Evolutionary conservation across 768 basidiomycete genomes (phyloP).

Genomic region (Chalciporus pseudorubinellus): DNA sequence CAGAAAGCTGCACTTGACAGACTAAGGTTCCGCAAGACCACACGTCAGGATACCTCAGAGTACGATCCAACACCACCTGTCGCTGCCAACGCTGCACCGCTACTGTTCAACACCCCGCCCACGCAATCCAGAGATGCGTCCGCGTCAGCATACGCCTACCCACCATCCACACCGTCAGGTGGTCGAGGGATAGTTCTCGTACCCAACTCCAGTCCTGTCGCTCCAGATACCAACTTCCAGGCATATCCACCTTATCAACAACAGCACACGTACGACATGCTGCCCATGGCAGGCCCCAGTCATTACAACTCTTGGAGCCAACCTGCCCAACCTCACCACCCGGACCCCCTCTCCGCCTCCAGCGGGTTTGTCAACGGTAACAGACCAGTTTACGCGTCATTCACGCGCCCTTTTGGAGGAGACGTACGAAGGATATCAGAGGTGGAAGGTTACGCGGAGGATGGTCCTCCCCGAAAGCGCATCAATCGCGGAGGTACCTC

Average conservation of each 20-base stretch:
- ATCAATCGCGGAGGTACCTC: conserved; percentile 51
- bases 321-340: conserved; percentile 29
- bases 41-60: conserved; percentile 30
- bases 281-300: conserved; percentile 38
- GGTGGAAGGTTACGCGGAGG: conserved; percentile 42
- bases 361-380: conserved; percentile 53
- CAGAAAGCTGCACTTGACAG: conserved; percentile 45
- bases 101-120: conserved; percentile 39
- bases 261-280: conserved; percentile 41
- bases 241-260: conserved; percentile 41
- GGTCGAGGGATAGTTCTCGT: conserved; percentile 60
- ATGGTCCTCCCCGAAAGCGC: conserved; percentile 72
- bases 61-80: conserved; percentile 46
- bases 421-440: conserved; percentile 38
- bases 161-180: conserved; percentile 43
- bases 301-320: conserved; percentile 39
- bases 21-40: conserved; percentile 48
- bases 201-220: conserved; percentile 70
- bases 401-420: conserved; percentile 41
- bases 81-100: conserved; percentile 61
- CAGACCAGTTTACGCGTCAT: conserved; percentile 48
- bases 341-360: conserved; percentile 58
- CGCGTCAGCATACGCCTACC: conserved; percentile 60
- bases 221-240: conserved; percentile 38
- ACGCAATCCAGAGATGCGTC: conserved; percentile 76